A percentile compares a stretch with the other conserved stretches of the same genome.
These are phyloP conservation scores for Rehmannia glutinosa DNA, from an alignment of 257 asterid species.

Conservation along the genomic window DNA sequence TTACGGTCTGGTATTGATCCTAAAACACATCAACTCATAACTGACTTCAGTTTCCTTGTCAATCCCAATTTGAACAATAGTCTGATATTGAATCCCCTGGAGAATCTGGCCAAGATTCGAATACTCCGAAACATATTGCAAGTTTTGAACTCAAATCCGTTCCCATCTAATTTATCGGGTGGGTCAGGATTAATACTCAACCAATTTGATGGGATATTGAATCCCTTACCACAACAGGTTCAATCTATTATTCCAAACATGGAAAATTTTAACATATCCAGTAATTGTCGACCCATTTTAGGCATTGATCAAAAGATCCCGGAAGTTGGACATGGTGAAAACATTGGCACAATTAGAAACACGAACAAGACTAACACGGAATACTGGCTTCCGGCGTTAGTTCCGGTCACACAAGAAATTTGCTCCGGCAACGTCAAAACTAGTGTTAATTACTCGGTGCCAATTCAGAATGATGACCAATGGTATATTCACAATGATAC, in stretches of 20 bases:
- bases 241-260: neutral
- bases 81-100: constrained; percentile 20
- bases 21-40: too few relatives aligned
- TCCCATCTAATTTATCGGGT: constrained; percentile 22
- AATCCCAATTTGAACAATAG: constrained; percentile 16
- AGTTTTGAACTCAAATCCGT: constrained; percentile 27
- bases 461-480: neutral
- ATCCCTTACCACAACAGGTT: constrained; percentile 14
- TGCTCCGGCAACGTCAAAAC: constrained; percentile 16
- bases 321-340: neutral
- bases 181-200: neutral
- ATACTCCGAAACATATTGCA: constrained; percentile 32
- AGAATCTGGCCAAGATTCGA: constrained; percentile 30
- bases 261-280: neutral
- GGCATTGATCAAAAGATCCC: constrained; percentile 6
- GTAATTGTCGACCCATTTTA: constrained; percentile 1
- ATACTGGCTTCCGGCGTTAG: constrained; percentile 38
- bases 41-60: too few relatives aligned
- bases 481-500: neutral
- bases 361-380: constrained; percentile 6
- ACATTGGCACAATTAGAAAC: neutral
- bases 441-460: neutral
- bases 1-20: too few relatives aligned
- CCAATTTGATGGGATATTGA: constrained; percentile 1
- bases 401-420: constrained; percentile 21